Evolutionary conservation across 1,284 basidiomycete genomes (phyloP).

Genomic region (Tilletia setariae): DNA sequence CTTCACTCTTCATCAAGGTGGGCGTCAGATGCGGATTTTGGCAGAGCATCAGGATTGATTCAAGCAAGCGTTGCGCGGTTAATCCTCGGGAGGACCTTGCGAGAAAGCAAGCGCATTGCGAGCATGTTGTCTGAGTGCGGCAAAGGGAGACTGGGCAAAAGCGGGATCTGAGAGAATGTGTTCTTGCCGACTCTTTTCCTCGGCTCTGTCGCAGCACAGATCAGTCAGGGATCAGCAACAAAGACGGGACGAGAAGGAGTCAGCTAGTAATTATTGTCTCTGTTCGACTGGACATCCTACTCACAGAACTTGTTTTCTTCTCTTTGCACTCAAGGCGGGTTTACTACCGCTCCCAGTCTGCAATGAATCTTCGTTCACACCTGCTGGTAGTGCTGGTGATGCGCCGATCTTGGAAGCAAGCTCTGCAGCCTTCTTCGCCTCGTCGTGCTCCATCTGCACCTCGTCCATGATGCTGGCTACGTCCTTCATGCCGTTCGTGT

Average conservation of each 20-base stretch:
- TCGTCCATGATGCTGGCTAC: constrained; percentile 33
- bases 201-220: constrained; percentile 20
- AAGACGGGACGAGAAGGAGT: neutral
- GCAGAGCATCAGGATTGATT: too few relatives aligned
- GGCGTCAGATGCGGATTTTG: too few relatives aligned
- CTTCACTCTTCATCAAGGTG: too few relatives aligned
- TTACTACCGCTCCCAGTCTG: constrained; percentile 25
- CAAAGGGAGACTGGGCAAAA: constrained; percentile 42
- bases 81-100: neutral
- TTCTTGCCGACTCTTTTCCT: constrained; percentile 44
- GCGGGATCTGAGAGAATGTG: constrained; percentile 41
- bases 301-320: constrained; percentile 41
- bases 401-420: neutral
- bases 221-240: neutral
- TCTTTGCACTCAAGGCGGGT: constrained; percentile 33
- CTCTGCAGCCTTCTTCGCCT: constrained; percentile 19
- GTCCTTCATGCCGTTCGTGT: constrained; percentile 40
- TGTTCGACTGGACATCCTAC: constrained; percentile 17
- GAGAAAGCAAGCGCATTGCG: constrained; percentile 41
- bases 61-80: too few relatives aligned
- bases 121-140: constrained; percentile 44
- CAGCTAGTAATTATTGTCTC: neutral
- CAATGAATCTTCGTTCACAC: constrained; percentile 8
- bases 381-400: neutral
- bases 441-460: constrained; percentile 22